Evolutionary conservation across 2,329 filamentous ascomycete species (phyloP), one percentile per base, ranked within the genome.

Genomic region (Penicillium paneum): DNA sequence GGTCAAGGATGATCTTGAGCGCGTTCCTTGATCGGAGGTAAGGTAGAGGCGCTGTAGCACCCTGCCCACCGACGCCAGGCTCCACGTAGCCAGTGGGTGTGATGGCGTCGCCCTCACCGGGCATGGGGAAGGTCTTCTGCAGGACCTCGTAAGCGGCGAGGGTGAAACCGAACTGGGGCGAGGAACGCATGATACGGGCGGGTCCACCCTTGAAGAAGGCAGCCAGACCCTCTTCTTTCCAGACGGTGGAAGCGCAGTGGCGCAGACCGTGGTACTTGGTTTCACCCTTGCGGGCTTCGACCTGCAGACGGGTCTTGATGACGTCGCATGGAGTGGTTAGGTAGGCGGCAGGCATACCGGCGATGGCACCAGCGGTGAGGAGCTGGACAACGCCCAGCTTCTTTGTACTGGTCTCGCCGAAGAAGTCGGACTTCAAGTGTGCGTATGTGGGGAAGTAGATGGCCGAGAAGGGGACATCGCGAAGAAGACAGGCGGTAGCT

Each of bases 181-280:
- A 97, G 0, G 91, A 97, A 68, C 94, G 88, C 72, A 97, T 76
- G 68, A 99, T 95, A 79, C 94, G 90, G 8, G 94, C 94, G 1
- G 93, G 92, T 1, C 94, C 94, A 64, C 94, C 94, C 81, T 97
- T 97, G 86, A 97, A 99, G 81, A 99, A 99, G 26, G 94, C 94
- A 60, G 83, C 85, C 83, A 97, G 93, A 11, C 94, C 94, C 76
- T 99, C 94, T 73, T 97, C 90, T 73, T 87, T 85, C 78, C 82
- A 87, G 66, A 99, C 89, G 13, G 90, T 96, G 66, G 76, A 76
- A 35, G 94, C 94, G 50, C 87, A 90, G 76, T 99, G 91, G 52
- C 91, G 85, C 44, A 99, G 82, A 43, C 89, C 90, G 39, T 84
- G 94, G 81, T 99, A 99, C 45, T 82, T 81, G 3, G 87, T 87